These are phyloP conservation scores for Artemisia argyi DNA, from an alignment of 129 eudicot genomes.

Conservation along the genomic window DNA sequence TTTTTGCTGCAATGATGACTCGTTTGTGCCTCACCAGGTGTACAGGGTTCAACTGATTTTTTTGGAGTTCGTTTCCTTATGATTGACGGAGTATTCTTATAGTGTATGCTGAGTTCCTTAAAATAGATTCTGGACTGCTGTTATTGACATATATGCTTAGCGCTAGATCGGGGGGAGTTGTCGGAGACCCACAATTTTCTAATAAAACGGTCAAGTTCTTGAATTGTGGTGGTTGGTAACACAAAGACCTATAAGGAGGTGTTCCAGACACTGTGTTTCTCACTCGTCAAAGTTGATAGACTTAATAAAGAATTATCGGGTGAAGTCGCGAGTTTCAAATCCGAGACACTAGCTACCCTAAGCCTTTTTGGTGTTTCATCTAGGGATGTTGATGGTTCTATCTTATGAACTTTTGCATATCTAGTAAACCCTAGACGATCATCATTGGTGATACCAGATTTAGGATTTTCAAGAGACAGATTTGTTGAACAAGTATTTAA, in stretches of 20 bases:
- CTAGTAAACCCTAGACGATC: constrained; percentile 29
- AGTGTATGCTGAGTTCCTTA: constrained; percentile 78
- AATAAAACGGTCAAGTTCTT: constrained; percentile 25
- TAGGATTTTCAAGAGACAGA: constrained; percentile 23
- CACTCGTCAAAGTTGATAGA: constrained; percentile 34
- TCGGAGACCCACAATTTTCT: constrained; percentile 27
- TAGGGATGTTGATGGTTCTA: constrained; percentile 24
- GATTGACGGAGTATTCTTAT: constrained; percentile 74
- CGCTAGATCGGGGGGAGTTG: constrained; percentile 48
- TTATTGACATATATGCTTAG: constrained; percentile 32
- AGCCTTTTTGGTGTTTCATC: constrained; percentile 1
- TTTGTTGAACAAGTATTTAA: constrained; percentile 51
- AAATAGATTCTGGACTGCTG: constrained; percentile 65
- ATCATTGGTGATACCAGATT: not conserved
- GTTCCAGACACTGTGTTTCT: constrained; percentile 37
- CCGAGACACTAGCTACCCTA: constrained; percentile 42
- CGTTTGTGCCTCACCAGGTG: constrained; percentile 14
- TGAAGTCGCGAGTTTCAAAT: constrained; percentile 30
- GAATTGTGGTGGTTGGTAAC: constrained; percentile 44
- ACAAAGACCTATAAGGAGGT: constrained; percentile 36
- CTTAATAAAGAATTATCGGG: constrained; percentile 52
- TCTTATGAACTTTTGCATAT: constrained; percentile 25
- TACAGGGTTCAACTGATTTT: constrained; percentile 33
- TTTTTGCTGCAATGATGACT: constrained; percentile 28
- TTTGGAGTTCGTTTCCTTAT: constrained; percentile 58